Conservation (phyloP, 306 rosid species). For the Malus sylvestris region DNA sequence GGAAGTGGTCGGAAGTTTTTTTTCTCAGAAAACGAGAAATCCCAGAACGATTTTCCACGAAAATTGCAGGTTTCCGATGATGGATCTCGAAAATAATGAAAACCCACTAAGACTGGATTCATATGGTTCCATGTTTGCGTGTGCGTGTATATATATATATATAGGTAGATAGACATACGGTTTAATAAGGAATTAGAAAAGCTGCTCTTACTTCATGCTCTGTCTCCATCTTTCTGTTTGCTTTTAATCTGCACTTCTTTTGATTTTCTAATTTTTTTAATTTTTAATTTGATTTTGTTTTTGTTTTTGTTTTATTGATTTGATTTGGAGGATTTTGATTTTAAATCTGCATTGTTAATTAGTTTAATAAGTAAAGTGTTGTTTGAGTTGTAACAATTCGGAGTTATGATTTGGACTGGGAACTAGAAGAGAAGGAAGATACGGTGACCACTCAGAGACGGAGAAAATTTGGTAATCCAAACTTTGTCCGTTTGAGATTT, state of each 20-base stretch:
- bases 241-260: background rate
- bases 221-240: background rate
- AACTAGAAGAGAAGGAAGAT: background rate
- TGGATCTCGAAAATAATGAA: conserved; percentile 33
- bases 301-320: background rate
- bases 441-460: background rate
- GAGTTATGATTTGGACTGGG: conserved; percentile 6
- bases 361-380: background rate
- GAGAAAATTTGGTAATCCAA: background rate
- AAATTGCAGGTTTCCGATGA: conserved; percentile 31
- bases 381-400: conserved; percentile 1
- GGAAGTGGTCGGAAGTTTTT: conserved; percentile 8
- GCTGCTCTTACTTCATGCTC: conserved; percentile 15
- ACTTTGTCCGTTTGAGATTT: background rate
- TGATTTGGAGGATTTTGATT: background rate
- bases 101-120: conserved; percentile 4
- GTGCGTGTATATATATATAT: background rate
- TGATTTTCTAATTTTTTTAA: background rate
- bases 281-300: too few relatives aligned
- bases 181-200: background rate
- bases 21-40: conserved; percentile 39
- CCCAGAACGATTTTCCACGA: conserved; percentile 26
- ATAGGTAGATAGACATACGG: background rate
- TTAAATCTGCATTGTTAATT: background rate
- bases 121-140: background rate